Conservation (phyloP, 2,329 filamentous ascomycete genomes). For the Domatiomyces globalis region DNA sequence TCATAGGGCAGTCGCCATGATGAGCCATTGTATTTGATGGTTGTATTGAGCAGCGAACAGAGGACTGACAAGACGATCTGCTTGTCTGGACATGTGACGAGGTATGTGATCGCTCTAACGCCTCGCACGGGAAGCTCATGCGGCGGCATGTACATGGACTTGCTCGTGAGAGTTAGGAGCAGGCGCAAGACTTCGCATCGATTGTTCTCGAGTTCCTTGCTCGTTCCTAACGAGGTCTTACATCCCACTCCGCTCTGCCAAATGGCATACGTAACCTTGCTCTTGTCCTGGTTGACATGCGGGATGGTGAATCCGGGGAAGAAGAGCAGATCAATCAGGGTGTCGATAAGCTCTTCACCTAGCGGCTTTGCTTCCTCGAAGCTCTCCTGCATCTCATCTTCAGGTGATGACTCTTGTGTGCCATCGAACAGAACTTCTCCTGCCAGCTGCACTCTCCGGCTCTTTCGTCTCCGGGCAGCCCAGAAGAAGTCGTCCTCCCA, state of each 20-base stretch:
- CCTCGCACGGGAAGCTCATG: constrained; percentile 67
- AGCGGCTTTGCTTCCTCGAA: constrained; percentile 75
- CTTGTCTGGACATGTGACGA: constrained; percentile 78
- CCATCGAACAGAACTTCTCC: constrained; percentile 78
- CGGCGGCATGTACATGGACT: constrained; percentile 84
- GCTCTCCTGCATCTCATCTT: constrained; percentile 26
- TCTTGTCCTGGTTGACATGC: constrained; percentile 52
- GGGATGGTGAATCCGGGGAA: constrained; percentile 81
- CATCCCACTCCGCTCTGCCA: constrained; percentile 98
- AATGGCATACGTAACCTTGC: constrained; percentile 81
- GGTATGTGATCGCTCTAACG: constrained; percentile 71
- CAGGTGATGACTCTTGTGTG: constrained; percentile 34
- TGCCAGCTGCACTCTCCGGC: constrained; percentile 49
- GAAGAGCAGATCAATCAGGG: constrained; percentile 77
- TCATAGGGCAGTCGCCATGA: constrained; percentile 92
- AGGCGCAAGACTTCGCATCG: constrained; percentile 78
- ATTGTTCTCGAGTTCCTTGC: constrained; percentile 85
- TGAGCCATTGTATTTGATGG: constrained; percentile 88
- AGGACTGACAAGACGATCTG: constrained; percentile 79
- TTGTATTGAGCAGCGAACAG: constrained; percentile 87
- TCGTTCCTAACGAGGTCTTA: constrained; percentile 75
- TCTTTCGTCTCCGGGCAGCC: constrained; percentile 58
- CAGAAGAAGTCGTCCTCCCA: constrained; percentile 97
- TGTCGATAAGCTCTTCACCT: constrained; percentile 84
- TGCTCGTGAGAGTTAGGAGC: constrained; percentile 70